Base-by-base conservation (phyloP, 78 protist genomes). In the Dictyostelium intermedium region DNA sequence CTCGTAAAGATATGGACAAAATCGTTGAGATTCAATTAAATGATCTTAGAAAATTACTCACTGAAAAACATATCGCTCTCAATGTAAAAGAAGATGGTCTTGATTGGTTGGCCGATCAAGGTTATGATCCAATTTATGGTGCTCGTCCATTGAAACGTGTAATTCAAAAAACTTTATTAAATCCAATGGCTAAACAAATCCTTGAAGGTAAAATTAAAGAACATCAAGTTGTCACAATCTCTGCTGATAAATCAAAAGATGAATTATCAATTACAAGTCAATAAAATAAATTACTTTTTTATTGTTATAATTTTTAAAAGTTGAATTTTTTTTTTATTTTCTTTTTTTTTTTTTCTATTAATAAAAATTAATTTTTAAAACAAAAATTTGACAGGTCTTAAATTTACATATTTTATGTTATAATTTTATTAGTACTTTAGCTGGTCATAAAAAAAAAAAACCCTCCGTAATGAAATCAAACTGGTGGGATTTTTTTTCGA, bases 131-230 rank as follows among this genome's bases (percentile, higher is more conserved):
- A 6, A 83, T 41, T 35, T 98, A 96, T 69, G 99, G 99, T 69
- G 99, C 99, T 9, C 93, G 99, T 35, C 99, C 99, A 32, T 41
- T 92, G 8, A 92, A 92, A 32, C 91, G 99, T 39, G 97, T 83
- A 80, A 2, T 99, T 35, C 99, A 99, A 95, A 84, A 87, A 63
- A 43, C 91, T 34, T n/a, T 99, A 23, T 91, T 98, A 45, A 99
- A 98, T 20, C 86, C 81, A 79, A 84, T 99, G 70, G 81, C 91
- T 5, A 95, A 78, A 66, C 11, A 34, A 32, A 95, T 95, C n/a
- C 47, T 95, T 14, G 87, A 87, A 70, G 97, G 92, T 61, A 13
- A 84, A 63, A 80, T 92, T 23, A 53, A 61, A 66, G 96, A 92
- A 16, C 18, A 61, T 61, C 83, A 84, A 53, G 85, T 73, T 27